Evolutionary conservation across 1,139 yeast genomes (phyloP), one percentile per base, ranked within the genome.

Genomic region (Candida anutae): DNA sequence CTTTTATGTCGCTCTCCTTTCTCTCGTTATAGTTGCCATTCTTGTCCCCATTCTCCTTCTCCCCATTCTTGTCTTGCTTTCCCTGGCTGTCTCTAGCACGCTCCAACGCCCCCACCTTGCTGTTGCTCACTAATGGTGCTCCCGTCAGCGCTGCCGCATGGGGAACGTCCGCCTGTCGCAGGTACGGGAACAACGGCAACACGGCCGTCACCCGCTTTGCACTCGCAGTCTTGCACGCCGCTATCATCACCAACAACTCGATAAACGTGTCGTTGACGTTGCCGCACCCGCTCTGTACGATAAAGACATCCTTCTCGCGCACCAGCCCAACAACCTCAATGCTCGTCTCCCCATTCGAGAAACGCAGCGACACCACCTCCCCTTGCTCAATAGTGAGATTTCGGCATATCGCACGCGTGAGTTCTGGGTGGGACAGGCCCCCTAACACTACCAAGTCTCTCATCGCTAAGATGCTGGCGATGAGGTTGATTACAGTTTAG

Each of bases 81-180:
- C 22, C 17, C 20, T 13, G 8, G 25, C 14, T 5, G 28, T 23
- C 3, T 30, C 30, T 17, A 26, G 25, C 13, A 3, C 29, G 39
- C 0, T 53, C 43, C 25, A 61, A 37, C 10, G 70, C 62, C 28
- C 48, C 58, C 15, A 56, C 64, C 42, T 60, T 66, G 27, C 58
- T 53, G 25, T 62, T 58, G 3, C 70, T 52, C 19, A 64, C 53
- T 15, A 61, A 55, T 10, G 69, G 68, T 2, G 69, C 69, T 3
- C 67, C 69, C 2, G 66, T 59, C 25, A 66, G 47, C 21, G 84
- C 83, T 1, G 90, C 83, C 24, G 83, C 75, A 46, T 80, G 83
- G n/a, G 95, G 95, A 23, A 84, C 77, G 54, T 88, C 97, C 2
- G 95, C 94, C 56, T 93, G 99, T 48, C 99, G 69, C 1, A 95